Percentiles rank a stretch among this genome's conserved stretches.
phyloP scores from a whole-genome alignment of 306 rosid species.

The Sicyos baderoa region DNA sequence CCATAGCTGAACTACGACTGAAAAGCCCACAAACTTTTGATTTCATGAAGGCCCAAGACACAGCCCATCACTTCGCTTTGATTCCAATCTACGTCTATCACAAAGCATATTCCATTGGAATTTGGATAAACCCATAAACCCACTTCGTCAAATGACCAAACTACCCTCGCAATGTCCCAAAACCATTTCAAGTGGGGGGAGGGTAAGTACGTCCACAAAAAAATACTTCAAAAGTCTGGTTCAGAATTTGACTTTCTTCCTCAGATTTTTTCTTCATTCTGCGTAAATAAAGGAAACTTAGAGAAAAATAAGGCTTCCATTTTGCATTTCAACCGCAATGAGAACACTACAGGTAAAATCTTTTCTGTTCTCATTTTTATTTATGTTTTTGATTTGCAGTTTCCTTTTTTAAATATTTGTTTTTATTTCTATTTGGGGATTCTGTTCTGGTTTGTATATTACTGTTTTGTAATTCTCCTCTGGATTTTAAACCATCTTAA shows the following conservation, averaged over 20 bases:
- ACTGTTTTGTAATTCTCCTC: background rate
- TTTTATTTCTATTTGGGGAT: background rate
- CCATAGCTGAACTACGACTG: background rate
- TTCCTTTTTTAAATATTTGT: background rate
- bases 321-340: background rate
- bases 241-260: background rate
- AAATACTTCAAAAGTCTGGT: background rate
- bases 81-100: background rate
- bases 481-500: background rate
- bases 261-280: background rate
- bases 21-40: background rate
- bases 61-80: too few relatives aligned
- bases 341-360: background rate
- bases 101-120: constrained; percentile 7
- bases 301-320: background rate
- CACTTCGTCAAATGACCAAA: background rate
- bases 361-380: background rate
- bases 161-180: background rate
- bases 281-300: background rate
- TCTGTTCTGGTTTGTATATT: background rate
- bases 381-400: background rate
- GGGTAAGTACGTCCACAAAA: too few relatives aligned
- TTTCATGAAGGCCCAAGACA: background rate
- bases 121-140: background rate
- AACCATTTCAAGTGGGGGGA: too few relatives aligned